These are phyloP conservation scores for Inga laurina DNA, from an alignment of 306 rosid species.

Conservation along the genomic window DNA sequence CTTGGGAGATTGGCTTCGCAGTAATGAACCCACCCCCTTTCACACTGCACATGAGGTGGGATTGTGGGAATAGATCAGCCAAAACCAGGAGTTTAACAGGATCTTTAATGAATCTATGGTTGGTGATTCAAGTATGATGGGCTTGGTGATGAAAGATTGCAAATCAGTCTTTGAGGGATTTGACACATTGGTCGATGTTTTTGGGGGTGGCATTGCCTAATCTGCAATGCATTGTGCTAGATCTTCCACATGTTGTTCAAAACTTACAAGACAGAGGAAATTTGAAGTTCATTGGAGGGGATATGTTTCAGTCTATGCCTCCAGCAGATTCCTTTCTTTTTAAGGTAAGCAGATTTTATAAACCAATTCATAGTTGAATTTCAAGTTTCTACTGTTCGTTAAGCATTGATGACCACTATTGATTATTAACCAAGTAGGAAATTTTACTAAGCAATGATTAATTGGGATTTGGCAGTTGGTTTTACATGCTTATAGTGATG, in stretches of 20 bases:
- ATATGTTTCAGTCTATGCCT: conserved; percentile 40
- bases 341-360: conserved; percentile 27
- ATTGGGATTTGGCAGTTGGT: conserved; percentile 37
- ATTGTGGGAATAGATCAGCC: conserved; percentile 35
- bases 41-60: conserved; percentile 35
- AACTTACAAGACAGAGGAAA: conserved; percentile 2
- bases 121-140: conserved; percentile 53
- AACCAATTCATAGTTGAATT: not conserved
- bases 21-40: conserved; percentile 31
- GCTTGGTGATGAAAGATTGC: conserved; percentile 45
- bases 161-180: conserved; percentile 49
- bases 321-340: conserved; percentile 40
- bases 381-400: not conserved
- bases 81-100: conserved; percentile 28
- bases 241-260: conserved; percentile 41
- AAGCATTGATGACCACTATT: not conserved
- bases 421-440: not conserved
- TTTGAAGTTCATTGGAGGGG: conserved; percentile 38
- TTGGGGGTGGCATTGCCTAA: conserved; percentile 39
- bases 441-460: not conserved
- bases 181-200: conserved; percentile 40
- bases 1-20: conserved; percentile 43
- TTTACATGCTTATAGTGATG: conserved; percentile 42
- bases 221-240: conserved; percentile 32
- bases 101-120: conserved; percentile 48